Percentiles rank a stretch among this genome's conserved stretches.
phyloP scores from a whole-genome alignment of 179 eudicot species.

The Beta lomatogona region DNA sequence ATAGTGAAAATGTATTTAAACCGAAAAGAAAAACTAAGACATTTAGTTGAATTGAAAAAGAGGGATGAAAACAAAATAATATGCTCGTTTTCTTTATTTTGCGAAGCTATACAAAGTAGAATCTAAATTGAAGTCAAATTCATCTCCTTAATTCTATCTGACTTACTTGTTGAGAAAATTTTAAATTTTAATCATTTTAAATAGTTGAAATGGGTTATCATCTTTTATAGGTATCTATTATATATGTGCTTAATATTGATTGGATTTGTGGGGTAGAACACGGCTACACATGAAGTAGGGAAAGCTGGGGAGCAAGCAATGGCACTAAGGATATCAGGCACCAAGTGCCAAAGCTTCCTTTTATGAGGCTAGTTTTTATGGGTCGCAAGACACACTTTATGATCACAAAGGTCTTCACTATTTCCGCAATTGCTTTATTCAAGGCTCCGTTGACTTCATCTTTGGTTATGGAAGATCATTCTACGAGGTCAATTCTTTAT shows the following conservation, averaged over 20 bases:
- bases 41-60: no score
- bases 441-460: constrained; percentile 74
- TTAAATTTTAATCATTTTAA: no score
- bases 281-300: constrained; percentile 56
- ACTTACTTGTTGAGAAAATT: no score
- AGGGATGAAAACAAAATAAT: no score
- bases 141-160: no score
- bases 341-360: constrained; percentile 64
- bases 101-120: no score
- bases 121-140: no score
- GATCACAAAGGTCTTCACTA: constrained; percentile 73
- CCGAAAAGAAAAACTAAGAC: no score
- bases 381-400: constrained; percentile 72
- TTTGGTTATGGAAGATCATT: constrained; percentile 66
- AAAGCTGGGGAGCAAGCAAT: constrained; percentile 53
- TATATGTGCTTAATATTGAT: not conserved
- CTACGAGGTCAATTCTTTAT: constrained; percentile 44
- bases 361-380: constrained; percentile 57
- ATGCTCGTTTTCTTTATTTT: no score
- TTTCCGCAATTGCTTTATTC: constrained; percentile 57
- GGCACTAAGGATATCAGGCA: constrained; percentile 64
- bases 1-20: no score
- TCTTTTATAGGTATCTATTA: not conserved
- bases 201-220: no score
- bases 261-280: constrained; percentile 35